Base-by-base conservation (phyloP, 352 stramenopile species). In the Phytophthora fragariaefolia region DNA sequence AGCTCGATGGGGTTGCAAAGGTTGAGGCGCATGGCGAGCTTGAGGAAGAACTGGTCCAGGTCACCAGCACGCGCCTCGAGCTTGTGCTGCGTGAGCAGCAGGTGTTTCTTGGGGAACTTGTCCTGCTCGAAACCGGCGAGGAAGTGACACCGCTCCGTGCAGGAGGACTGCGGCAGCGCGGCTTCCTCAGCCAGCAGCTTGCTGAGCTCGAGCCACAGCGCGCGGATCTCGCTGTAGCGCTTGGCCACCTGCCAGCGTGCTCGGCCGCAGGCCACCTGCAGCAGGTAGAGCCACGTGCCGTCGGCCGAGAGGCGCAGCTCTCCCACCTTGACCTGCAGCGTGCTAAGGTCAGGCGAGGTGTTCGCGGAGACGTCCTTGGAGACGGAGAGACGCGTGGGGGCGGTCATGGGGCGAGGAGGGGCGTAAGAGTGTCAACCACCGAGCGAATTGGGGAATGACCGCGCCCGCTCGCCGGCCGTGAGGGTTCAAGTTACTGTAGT, bases 41-140 rank as follows among this genome's bases (percentile, higher is more conserved):
- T 81, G 42, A 86, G 70, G 42, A 92, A 89, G 57, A 90, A 85
- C 15, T 70, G 69, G 38, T 92, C 77, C 10, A 92, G 66, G 15
- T 85, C 76, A 7, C 73, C 72, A 2, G 79, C 79, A 12, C 79
- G 79, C 18, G 71, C 68, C 36, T 91, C 80, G 26, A 92, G 71
- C 59, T 77, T 83, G 54, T 79, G 83, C 51, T 85, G 79, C n/a
- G 82, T 91, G 54, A 91, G 79, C 32, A 91, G 56, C 27, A 92
- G 51, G 38, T 83, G 78, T 65, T 88, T 91, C 70, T 90, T 91
- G 15, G 84, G 84, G 66, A 92, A 92, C 66, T 89, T 90, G 75
- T 91, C 81, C 49, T 72, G 68, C 55, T 92, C 82, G 15, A 89
- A 67, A 10, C 84, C 84, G 3, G 73, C 76, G 23, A 92, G 72